Evolutionary conservation across 2,329 filamentous ascomycete genomes (phyloP), one percentile per base, ranked within the genome.

Genomic region (Pseudogymnoascus sp.): DNA sequence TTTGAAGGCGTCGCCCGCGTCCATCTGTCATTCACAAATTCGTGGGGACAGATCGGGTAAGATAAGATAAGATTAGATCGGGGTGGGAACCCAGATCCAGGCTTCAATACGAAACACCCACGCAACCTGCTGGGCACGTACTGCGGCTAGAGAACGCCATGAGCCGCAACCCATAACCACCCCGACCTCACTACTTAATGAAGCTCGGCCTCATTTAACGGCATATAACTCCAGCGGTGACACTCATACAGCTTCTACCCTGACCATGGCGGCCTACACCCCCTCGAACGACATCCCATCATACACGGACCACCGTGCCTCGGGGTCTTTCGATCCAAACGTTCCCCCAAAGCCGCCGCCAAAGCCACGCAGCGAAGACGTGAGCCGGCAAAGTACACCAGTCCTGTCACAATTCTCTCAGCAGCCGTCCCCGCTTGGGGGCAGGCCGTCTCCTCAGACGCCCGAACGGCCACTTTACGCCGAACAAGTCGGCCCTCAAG

Each of bases 321-420:
- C 43, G 14, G 41, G 72, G 62, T 69, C 68, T 55, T 75, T 79
- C 64, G 80, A 81, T 63, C 74, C 80, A 4, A 78, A 81, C 45
- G 79, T 80, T 11, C 87, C 88, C 26, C 89, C 89, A 0, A 81
- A 86, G 7, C 87, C 86, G 14, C 88, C 89, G 1, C 89, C 89
- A 0, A 91, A 91, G 72, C 85, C 88, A 14, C 81, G 78, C 68
- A 88, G 83, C 73, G 86, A 87, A 72, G 87, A 90, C 67, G 77
- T 82, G 60, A 90, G 84, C 73, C 84, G 87, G 65, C 80, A 84
- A 66, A 82, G 82, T 69, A 90, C 87, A 23, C 87, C 88, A 2
- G 19, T 37, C 3, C 33, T 39, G 12, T 52, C 45, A 12, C 45
- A 52, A 33, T 52, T 52, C 26, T n/a, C 26, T 6, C 45, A 52